These are phyloP conservation scores for Kalmusia sp. DNA, from an alignment of 2,329 filamentous ascomycete species.

Conservation along the genomic window DNA sequence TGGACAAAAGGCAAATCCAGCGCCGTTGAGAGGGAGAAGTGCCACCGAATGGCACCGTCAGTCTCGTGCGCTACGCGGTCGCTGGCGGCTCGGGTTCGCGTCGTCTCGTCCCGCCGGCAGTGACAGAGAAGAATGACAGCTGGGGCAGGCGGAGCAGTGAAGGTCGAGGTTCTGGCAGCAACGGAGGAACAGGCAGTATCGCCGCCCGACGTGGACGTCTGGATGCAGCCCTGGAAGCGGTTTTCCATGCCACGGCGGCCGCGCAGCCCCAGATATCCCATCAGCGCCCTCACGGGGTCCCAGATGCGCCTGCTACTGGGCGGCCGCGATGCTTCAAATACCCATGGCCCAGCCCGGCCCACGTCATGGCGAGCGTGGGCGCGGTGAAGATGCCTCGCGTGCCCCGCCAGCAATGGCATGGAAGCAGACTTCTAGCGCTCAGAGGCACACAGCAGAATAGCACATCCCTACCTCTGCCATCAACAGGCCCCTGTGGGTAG, in stretches of 20 bases:
- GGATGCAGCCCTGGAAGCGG: not conserved
- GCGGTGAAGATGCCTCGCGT: conserved; percentile 20
- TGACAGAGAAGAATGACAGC: conserved; percentile 13
- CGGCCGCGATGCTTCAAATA: conserved; percentile 17
- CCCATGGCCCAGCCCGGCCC: conserved; percentile 18
- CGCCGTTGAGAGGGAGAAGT: conserved; percentile 15
- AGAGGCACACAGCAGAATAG: no score
- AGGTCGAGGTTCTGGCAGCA: not conserved
- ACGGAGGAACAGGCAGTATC: not conserved
- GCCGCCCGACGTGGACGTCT: not conserved
- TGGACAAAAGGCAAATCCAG: conserved; percentile 11
- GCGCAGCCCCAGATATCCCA: conserved; percentile 25
- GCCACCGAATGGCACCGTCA: not conserved
- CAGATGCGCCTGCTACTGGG: conserved; percentile 38
- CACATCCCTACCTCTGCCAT: not conserved
- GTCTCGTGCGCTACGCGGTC: not conserved
- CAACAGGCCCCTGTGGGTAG: conserved; percentile 1
- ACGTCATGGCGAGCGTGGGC: conserved; percentile 24
- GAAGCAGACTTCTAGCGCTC: conserved; percentile 7
- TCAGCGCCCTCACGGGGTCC: conserved; percentile 36
- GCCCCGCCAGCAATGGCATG: no score
- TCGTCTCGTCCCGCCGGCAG: conserved; percentile 3
- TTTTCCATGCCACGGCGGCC: conserved; percentile 16
- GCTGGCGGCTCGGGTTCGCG: not conserved
- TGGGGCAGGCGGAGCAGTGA: not conserved